phyloP scores from a whole-genome alignment of 2,329 filamentous ascomycete genomes.

The Pseudocercospora musae region DNA sequence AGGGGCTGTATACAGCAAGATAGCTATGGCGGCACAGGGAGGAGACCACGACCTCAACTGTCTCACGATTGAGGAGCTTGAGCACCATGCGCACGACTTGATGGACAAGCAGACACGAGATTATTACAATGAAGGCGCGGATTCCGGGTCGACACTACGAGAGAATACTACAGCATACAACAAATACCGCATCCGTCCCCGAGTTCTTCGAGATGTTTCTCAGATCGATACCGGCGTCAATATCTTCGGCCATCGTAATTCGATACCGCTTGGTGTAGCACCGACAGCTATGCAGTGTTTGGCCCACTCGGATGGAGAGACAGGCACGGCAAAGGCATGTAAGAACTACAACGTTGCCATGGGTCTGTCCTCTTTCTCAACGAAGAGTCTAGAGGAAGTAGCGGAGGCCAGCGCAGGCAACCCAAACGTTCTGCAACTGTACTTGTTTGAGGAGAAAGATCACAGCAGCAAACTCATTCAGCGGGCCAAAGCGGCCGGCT shows the following conservation, averaged over 20 bases:
- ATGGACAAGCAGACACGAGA: slow-evolving; percentile 42
- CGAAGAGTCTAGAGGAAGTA: slow-evolving; percentile 52
- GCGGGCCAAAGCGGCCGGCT: slow-evolving; percentile 43
- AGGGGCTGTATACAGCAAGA: background rate
- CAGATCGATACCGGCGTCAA: slow-evolving; percentile 41
- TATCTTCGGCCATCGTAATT: slow-evolving; percentile 45
- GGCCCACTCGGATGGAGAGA: slow-evolving; percentile 53
- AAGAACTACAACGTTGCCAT: slow-evolving; percentile 45
- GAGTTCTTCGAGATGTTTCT: slow-evolving; percentile 43
- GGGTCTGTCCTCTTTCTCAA: slow-evolving; percentile 51
- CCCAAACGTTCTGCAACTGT: slow-evolving; percentile 55
- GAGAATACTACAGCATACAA: slow-evolving; percentile 55
- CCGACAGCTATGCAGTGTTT: slow-evolving; percentile 54
- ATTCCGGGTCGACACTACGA: slow-evolving; percentile 36
- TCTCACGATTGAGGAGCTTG: slow-evolving; percentile 43
- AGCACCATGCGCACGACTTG: slow-evolving; percentile 35
- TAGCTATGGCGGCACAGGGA: slow-evolving; percentile 9
- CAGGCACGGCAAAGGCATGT: slow-evolving; percentile 50
- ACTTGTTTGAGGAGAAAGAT: slow-evolving; percentile 52
- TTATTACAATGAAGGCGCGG: slow-evolving; percentile 41
- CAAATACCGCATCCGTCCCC: slow-evolving; percentile 41
- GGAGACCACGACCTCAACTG: slow-evolving; percentile 39
- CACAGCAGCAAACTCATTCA: slow-evolving; percentile 43
- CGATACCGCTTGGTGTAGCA: slow-evolving; percentile 53
- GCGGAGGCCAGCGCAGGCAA: slow-evolving; percentile 41